Evolutionary conservation across 768 basidiomycete genomes (phyloP), one percentile per base, ranked within the genome.

Genomic region (Kwoniella sp.): DNA sequence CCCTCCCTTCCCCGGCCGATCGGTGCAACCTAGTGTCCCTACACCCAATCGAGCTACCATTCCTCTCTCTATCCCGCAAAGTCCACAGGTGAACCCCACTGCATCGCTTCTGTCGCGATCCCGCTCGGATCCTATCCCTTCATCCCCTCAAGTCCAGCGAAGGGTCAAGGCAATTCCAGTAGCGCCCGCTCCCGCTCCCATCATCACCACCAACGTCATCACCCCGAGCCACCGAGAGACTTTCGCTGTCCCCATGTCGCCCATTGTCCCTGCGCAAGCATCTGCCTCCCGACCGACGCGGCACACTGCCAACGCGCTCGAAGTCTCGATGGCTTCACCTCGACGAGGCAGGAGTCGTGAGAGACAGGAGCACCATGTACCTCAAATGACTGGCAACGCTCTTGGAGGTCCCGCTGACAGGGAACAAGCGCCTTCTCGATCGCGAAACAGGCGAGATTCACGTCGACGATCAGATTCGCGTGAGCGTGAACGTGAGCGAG

Each of bases 61-160:
- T 27, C 58, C 58, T 10, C 58, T 60, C 19, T 49, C 49, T 25
- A 60, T 60, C 33, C 58, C 58, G 17, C 61, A 51, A 52, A 60
- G 58, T n/a, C 58, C 58, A 2, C 58, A 60, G 21, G 58, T 55
- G 26, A 46, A 55, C 25, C 25, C 53, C 8, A 56, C 64, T 21
- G 59, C 53, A 5, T 74, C 75, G 1, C 52, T 65, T 13, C 66
- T 77, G 6, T 70, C 75, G 15, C 70, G 75, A 22, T 74, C 75
- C 0, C 68, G 73, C 6, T 77, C 75, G 7, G 75, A 77, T 58
- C 73, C 75, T 27, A 59, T 67, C 30, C 61, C 54, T 24, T 63
- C 67, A 7, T 61, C 67, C 7, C 53, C 48, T 44, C n/a, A 47
- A 8, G 58, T 44, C 24, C 36, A 61, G 37, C 27, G 58, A 46